Evolutionary conservation across 1,139 yeast species (phyloP).

Genomic region (Hyphopichia khmerensis): DNA sequence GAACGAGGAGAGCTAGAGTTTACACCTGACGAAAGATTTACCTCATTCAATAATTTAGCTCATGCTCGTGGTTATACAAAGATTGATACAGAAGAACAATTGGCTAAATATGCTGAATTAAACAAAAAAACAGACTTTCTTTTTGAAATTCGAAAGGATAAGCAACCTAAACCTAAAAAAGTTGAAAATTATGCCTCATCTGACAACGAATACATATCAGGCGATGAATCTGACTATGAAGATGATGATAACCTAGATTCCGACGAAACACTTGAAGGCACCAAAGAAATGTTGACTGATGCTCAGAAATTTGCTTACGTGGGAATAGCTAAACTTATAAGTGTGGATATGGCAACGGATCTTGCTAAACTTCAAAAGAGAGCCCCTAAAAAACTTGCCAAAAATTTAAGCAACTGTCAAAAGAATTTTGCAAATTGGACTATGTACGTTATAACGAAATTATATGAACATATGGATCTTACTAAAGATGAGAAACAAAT

Average conservation of each 20-base stretch:
- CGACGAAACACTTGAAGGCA: constrained; percentile 68
- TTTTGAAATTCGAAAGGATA: constrained; percentile 38
- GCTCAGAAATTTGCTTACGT: constrained; percentile 89
- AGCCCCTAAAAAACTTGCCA: constrained; percentile 52
- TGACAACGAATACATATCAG: constrained; percentile 22
- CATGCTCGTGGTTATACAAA: constrained; percentile 72
- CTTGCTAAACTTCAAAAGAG: constrained; percentile 61
- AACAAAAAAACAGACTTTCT: constrained; percentile 84
- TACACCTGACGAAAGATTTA: constrained; percentile 19
- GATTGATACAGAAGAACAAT: constrained; percentile 85
- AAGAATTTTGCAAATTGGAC: constrained; percentile 88
- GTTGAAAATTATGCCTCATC: constrained; percentile 15
- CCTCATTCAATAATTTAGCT: constrained; percentile 19
- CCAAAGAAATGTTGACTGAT: constrained; percentile 79
- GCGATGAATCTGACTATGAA: constrained; percentile 32
- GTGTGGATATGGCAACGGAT: constrained; percentile 79
- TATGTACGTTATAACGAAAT: constrained; percentile 62
- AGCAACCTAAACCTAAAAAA: constrained; percentile 8
- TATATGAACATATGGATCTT: constrained; percentile 82
- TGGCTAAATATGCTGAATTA: constrained; percentile 68
- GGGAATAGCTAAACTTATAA: constrained; percentile 74
- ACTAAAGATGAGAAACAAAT: constrained; percentile 72
- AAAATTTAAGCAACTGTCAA: constrained; percentile 66
- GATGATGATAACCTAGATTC: constrained; percentile 47
- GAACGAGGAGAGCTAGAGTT: constrained; percentile 51